These are phyloP conservation scores for Trichophyton schoenleinii DNA, from an alignment of 2,329 filamentous ascomycete species.

Conservation along the genomic window DNA sequence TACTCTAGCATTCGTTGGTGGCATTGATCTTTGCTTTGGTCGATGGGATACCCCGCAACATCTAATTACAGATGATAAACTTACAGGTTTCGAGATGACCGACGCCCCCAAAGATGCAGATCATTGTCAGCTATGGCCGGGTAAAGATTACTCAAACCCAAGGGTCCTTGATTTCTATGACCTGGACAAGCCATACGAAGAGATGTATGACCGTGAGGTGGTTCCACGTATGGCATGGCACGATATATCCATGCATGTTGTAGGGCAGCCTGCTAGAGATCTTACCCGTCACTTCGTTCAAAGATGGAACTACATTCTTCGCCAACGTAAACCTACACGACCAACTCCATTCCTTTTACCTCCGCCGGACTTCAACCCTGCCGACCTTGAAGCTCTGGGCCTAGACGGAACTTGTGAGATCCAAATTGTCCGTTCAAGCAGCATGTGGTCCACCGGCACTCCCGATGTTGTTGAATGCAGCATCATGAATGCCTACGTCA, in stretches of 20 bases:
- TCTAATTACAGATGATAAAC: constrained; percentile 73
- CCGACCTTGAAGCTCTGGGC: constrained; percentile 75
- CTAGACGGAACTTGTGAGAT: constrained; percentile 92
- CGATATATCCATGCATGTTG: constrained; percentile 79
- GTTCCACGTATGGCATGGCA: constrained; percentile 98
- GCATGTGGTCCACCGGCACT: constrained; percentile 49
- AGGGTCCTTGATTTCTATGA: constrained; percentile 90
- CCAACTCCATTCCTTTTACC: constrained; percentile 89
- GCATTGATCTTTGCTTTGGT: constrained; percentile 88
- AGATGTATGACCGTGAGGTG: constrained; percentile 85
- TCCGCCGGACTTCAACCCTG: constrained; percentile 77
- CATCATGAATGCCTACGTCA: constrained; percentile 80
- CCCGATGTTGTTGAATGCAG: constrained; percentile 54
- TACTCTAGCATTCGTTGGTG: constrained; percentile 83
- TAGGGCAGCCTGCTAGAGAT: constrained; percentile 81
- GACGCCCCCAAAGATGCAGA: constrained; percentile 64
- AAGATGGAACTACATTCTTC: constrained; percentile 90
- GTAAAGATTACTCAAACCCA: constrained; percentile 97
- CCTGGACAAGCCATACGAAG: constrained; percentile 82
- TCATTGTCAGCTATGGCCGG: constrained; percentile 87
- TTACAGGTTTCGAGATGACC: constrained; percentile 57
- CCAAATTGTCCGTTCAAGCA: constrained; percentile 83
- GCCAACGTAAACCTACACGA: constrained; percentile 81
- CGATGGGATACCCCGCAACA: constrained; percentile 86
- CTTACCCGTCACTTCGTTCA: constrained; percentile 92